These are phyloP conservation scores for Phyllosticta paracitricarpa DNA, from an alignment of 2,329 filamentous ascomycete genomes.

Conservation along the genomic window DNA sequence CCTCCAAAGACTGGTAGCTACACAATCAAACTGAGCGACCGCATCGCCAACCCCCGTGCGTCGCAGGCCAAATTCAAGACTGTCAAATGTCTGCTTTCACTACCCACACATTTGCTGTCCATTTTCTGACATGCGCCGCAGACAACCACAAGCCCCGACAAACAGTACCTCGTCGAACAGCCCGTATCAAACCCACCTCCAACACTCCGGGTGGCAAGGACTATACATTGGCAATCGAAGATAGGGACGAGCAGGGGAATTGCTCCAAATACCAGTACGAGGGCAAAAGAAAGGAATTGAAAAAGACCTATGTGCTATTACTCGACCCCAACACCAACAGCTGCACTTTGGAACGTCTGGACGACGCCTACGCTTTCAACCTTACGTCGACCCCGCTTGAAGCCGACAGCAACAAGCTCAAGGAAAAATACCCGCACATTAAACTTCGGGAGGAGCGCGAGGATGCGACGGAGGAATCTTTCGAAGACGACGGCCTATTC, in stretches of 20 bases:
- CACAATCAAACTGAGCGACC: slow-evolving; percentile 7
- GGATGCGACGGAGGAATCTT: slow-evolving; percentile 11
- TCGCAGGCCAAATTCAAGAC: background rate
- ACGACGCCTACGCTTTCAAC: slow-evolving; percentile 83
- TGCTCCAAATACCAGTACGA: slow-evolving; percentile 30
- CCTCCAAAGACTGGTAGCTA: slow-evolving; percentile 3
- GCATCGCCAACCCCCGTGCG: slow-evolving; percentile 1
- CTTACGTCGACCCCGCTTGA: slow-evolving; percentile 59
- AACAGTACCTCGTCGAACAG: slow-evolving; percentile 19
- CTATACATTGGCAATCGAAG: slow-evolving; percentile 20
- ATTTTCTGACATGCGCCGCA: slow-evolving; percentile 10
- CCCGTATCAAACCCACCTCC: slow-evolving; percentile 19
- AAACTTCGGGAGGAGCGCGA: slow-evolving; percentile 22
- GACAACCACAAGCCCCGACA: slow-evolving; percentile 38
- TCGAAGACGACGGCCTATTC: slow-evolving; percentile 22
- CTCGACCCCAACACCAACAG: slow-evolving; percentile 66
- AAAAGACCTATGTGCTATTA: slow-evolving; percentile 46
- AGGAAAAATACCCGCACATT: slow-evolving; percentile 58
- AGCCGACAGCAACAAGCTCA: slow-evolving; percentile 52
- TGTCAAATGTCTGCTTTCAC: background rate
- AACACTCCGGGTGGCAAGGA: slow-evolving; percentile 11
- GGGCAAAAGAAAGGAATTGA: slow-evolving; percentile 24
- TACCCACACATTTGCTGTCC: background rate
- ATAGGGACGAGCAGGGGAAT: slow-evolving; percentile 13
- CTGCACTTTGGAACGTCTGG: slow-evolving; percentile 72